These are phyloP conservation scores for Boletus vinaceobasis DNA, from an alignment of 768 basidiomycete genomes.

Conservation along the genomic window DNA sequence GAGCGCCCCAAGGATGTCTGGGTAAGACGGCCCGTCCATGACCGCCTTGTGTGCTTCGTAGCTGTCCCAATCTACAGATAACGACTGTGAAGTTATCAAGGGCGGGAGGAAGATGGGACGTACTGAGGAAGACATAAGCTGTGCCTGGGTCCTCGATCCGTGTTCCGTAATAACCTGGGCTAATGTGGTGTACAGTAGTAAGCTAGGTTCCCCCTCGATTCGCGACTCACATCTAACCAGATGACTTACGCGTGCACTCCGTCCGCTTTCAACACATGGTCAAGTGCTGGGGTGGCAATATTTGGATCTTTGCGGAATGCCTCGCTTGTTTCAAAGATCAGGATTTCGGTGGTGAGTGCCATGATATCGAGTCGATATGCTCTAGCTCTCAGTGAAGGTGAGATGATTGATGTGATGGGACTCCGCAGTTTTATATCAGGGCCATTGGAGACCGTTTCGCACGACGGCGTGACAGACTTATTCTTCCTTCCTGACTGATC, in stretches of 20 bases:
- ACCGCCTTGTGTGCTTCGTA: constrained; percentile 19
- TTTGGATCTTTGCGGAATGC: constrained; percentile 4
- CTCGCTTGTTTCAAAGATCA: constrained; percentile 17
- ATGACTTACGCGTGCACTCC: constrained; percentile 16
- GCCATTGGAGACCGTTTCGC: background rate
- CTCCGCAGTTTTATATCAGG: background rate
- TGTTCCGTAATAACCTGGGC: constrained; percentile 18
- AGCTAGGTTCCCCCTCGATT: background rate
- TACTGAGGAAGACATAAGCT: constrained; percentile 18
- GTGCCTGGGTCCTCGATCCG: constrained; percentile 18
- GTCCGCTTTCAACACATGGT: constrained; percentile 5
- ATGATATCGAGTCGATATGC: background rate
- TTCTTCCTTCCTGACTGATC: too few species aligned
- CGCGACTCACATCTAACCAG: background rate
- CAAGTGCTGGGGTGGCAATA: constrained; percentile 1
- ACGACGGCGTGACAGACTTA: too few species aligned
- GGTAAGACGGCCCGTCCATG: constrained; percentile 4
- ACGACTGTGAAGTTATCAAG: background rate
- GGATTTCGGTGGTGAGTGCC: constrained; percentile 21
- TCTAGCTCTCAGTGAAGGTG: background rate
- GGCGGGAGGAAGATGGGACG: background rate
- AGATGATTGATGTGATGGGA: background rate
- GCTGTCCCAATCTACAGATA: constrained; percentile 25
- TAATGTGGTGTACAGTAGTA: constrained; percentile 1
- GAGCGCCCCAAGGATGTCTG: constrained; percentile 1